These are phyloP conservation scores for Cryphonectria parasitica DNA, from an alignment of 2,329 filamentous ascomycete genomes.

Conservation along the genomic window DNA sequence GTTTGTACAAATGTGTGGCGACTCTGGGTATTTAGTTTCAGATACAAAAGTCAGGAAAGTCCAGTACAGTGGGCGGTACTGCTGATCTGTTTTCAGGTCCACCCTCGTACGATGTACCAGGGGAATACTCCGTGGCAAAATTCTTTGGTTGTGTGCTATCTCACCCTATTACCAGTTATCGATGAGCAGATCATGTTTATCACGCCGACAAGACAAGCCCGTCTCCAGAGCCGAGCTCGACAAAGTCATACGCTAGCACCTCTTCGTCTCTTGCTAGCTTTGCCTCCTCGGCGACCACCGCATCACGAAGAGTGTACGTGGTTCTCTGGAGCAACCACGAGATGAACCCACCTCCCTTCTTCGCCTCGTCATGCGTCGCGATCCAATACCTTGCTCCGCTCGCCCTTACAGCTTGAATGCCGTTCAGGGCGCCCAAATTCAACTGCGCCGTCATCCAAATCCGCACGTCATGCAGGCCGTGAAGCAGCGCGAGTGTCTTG, in stretches of 20 bases:
- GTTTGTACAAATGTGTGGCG: neutral
- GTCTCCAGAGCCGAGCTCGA: constrained; percentile 60
- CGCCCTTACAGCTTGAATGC: constrained; percentile 56
- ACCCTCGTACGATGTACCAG: neutral
- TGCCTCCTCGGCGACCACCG: constrained; percentile 43
- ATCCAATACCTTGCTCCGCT: constrained; percentile 65
- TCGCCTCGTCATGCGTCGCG: constrained; percentile 67
- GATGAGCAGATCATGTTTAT: neutral
- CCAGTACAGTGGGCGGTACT: too few species aligned
- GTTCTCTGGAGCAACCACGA: constrained; percentile 53
- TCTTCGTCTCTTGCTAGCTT: constrained; percentile 34
- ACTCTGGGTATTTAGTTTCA: neutral
- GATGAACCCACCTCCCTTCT: constrained; percentile 61
- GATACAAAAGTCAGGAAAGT: too few species aligned
- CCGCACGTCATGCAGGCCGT: constrained; percentile 67
- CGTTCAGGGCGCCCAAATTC: constrained; percentile 67
- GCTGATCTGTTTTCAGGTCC: too few species aligned
- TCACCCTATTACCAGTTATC: neutral
- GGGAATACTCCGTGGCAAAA: neutral
- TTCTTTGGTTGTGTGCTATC: neutral
- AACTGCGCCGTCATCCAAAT: constrained; percentile 56
- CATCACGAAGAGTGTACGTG: constrained; percentile 48
- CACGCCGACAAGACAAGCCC: constrained; percentile 52
- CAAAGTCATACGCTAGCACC: constrained; percentile 50
- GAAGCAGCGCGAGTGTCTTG: constrained; percentile 60